phyloP scores from a whole-genome alignment of 2,329 filamentous ascomycete genomes.

The Ascochyta koolunga region DNA sequence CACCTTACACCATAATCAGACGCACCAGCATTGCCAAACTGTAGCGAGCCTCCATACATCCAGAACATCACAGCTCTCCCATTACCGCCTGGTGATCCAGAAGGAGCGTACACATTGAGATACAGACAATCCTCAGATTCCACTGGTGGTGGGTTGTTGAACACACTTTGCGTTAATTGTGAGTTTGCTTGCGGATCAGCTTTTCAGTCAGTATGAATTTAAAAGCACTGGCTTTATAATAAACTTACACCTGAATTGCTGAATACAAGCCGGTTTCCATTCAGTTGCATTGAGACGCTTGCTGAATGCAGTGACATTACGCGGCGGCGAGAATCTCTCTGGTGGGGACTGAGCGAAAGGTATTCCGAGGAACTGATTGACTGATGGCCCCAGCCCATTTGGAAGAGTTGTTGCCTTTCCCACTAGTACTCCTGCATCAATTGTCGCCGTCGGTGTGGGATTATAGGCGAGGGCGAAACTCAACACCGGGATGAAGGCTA shows the following conservation, averaged over 20 bases:
- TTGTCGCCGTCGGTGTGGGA: slow-evolving; percentile 30
- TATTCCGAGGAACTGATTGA: slow-evolving; percentile 41
- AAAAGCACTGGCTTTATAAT: neutral
- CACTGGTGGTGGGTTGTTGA: slow-evolving; percentile 31
- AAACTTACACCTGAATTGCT: slow-evolving; percentile 31
- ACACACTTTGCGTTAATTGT: slow-evolving; percentile 22
- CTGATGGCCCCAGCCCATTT: slow-evolving; percentile 19
- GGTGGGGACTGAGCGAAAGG: slow-evolving; percentile 39
- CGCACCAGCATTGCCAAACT: slow-evolving; percentile 31
- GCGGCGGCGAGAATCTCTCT: slow-evolving; percentile 31
- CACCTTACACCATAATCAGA: neutral
- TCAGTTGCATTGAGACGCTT: slow-evolving; percentile 23
- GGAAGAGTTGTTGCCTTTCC: slow-evolving; percentile 36
- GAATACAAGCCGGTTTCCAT: slow-evolving; percentile 32
- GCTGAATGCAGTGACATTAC: slow-evolving; percentile 19
- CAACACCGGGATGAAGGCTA: neutral
- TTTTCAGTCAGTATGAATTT: neutral
- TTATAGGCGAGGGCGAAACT: slow-evolving; percentile 1
- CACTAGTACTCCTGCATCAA: slow-evolving; percentile 31
- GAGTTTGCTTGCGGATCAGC: slow-evolving; percentile 26
- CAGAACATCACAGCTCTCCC: slow-evolving; percentile 39
- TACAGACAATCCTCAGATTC: slow-evolving; percentile 51
- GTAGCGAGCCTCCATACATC: slow-evolving; percentile 39
- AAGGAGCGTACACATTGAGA: slow-evolving; percentile 47
- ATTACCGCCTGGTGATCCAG: slow-evolving; percentile 15